These are phyloP conservation scores for Lepidium didymum DNA, from an alignment of 345 rosid species.

Conservation along the genomic window DNA sequence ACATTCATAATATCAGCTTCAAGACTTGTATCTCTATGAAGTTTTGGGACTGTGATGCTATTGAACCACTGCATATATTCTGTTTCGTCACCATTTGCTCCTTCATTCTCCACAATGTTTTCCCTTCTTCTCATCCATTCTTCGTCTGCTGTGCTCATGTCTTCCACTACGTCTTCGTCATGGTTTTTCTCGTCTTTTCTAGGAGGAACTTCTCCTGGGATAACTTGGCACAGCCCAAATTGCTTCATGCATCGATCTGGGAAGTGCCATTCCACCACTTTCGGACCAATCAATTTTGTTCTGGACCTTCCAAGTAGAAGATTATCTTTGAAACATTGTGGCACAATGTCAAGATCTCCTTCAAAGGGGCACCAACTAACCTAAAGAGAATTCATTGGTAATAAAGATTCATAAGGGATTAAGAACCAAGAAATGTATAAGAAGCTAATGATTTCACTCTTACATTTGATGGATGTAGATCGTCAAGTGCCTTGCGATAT, in stretches of 20 bases:
- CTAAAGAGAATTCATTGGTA: not conserved
- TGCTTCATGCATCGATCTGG: slow-evolving; percentile 80
- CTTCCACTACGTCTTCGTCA: slow-evolving; percentile 64
- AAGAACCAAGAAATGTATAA: not conserved
- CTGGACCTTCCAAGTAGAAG: slow-evolving; percentile 68
- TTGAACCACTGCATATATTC: slow-evolving; percentile 68
- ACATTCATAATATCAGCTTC: slow-evolving; percentile 36
- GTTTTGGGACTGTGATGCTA: slow-evolving; percentile 43
- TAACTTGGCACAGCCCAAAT: slow-evolving; percentile 52
- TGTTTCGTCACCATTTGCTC: slow-evolving; percentile 39
- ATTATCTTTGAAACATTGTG: slow-evolving; percentile 35
- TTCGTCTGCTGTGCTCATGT: slow-evolving; percentile 58
- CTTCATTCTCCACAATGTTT: slow-evolving; percentile 40
- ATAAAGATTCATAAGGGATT: not conserved
- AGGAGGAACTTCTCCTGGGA: slow-evolving; percentile 49
- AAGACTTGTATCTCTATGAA: slow-evolving; percentile 34
- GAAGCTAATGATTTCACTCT: slow-evolving; percentile 1
- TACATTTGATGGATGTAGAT: slow-evolving; percentile 47
- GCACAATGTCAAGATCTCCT: slow-evolving; percentile 47
- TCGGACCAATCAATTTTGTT: slow-evolving; percentile 69
- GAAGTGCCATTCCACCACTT: slow-evolving; percentile 77
- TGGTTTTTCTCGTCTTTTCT: slow-evolving; percentile 47
- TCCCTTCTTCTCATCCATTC: slow-evolving; percentile 58
- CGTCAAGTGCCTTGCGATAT: slow-evolving; percentile 64
- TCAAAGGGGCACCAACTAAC: slow-evolving; percentile 55